A percentile compares a stretch with the other conserved stretches of the same genome.
These are phyloP conservation scores for Chalciporus sphaerocephalus DNA, from an alignment of 768 basidiomycete species.

Conservation along the genomic window DNA sequence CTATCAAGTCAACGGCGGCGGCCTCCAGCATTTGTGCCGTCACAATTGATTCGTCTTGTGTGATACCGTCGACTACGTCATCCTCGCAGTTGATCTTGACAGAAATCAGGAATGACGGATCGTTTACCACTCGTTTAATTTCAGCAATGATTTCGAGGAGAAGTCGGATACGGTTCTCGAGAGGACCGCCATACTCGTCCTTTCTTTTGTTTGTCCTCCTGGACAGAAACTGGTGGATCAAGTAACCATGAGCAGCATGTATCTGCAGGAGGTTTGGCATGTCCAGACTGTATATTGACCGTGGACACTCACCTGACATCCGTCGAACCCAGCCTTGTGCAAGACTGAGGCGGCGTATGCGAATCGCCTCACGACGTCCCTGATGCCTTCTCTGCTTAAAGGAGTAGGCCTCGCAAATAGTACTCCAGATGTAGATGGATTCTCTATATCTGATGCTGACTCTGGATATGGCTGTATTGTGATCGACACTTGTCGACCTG, in stretches of 20 bases:
- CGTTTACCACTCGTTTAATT: conserved; percentile 36
- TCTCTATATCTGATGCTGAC: conserved; percentile 32
- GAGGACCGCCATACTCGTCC: conserved; percentile 54
- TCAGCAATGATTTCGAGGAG: conserved; percentile 44
- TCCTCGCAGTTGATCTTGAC: conserved; percentile 35
- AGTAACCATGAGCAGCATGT: conserved; percentile 42
- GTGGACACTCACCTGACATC: conserved; percentile 41
- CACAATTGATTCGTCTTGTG: conserved; percentile 29
- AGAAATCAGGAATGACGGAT: conserved; percentile 28
- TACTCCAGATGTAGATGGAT: conserved; percentile 31
- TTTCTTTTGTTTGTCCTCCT: conserved; percentile 41
- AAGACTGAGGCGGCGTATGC: conserved; percentile 52
- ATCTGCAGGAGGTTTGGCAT: conserved; percentile 24
- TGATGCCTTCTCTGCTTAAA: conserved; percentile 45
- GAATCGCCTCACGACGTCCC: conserved; percentile 47
- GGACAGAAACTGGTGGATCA: conserved; percentile 48
- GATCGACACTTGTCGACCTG: conserved; percentile 33
- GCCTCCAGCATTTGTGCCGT: conserved; percentile 33
- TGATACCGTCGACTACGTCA: conserved; percentile 26
- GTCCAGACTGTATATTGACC: background rate
- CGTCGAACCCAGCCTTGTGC: conserved; percentile 62
- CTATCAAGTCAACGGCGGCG: conserved; percentile 37
- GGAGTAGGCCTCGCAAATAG: conserved; percentile 31
- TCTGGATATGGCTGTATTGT: conserved; percentile 35
- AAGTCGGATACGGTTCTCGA: conserved; percentile 50